These are phyloP conservation scores for Ampelomyces quisqualis DNA, from an alignment of 2,329 filamentous ascomycete species.

Conservation along the genomic window DNA sequence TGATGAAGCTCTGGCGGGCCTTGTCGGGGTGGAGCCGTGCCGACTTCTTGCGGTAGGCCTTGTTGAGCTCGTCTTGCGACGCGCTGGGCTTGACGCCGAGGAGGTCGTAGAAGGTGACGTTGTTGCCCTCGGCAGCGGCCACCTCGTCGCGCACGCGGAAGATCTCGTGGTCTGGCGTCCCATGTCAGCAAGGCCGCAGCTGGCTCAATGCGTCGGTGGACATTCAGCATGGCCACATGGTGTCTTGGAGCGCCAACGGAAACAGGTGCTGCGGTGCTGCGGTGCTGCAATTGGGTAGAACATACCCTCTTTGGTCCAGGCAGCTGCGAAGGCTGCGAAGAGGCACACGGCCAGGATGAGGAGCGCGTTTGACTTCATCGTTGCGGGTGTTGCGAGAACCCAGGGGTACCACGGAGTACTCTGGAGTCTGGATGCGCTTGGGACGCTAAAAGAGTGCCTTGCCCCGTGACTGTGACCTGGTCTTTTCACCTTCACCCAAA, in stretches of 20 bases:
- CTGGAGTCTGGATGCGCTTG: no score
- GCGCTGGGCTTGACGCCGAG: conserved; percentile 73
- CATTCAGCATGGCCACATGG: conserved; percentile 4
- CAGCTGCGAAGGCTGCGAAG: conserved; percentile 68
- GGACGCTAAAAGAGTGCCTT: conserved; percentile 21
- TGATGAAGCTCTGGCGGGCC: conserved; percentile 78
- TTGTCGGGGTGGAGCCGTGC: conserved; percentile 88
- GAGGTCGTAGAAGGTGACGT: conserved; percentile 91
- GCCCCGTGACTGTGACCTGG: no score
- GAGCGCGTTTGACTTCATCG: conserved; percentile 68
- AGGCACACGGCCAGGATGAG: conserved; percentile 69
- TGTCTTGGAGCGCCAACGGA: not conserved
- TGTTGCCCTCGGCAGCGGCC: conserved; percentile 68
- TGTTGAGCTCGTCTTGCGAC: conserved; percentile 84
- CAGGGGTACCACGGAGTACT: conserved; percentile 18
- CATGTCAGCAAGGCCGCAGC: conserved; percentile 19
- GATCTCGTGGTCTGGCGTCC: conserved; percentile 82
- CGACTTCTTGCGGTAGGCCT: conserved; percentile 88
- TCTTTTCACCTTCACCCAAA: conserved; percentile 3
- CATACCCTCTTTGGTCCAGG: conserved; percentile 85
- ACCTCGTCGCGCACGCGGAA: conserved; percentile 93
- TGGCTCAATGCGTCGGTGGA: conserved; percentile 18
- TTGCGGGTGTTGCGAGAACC: conserved; percentile 32
- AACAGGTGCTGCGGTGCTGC: not conserved
- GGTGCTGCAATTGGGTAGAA: conserved; percentile 14